Evolutionary conservation across 2,329 filamentous ascomycete genomes (phyloP), one percentile per base, ranked within the genome.

Genomic region (Trichoderma harzianum): DNA sequence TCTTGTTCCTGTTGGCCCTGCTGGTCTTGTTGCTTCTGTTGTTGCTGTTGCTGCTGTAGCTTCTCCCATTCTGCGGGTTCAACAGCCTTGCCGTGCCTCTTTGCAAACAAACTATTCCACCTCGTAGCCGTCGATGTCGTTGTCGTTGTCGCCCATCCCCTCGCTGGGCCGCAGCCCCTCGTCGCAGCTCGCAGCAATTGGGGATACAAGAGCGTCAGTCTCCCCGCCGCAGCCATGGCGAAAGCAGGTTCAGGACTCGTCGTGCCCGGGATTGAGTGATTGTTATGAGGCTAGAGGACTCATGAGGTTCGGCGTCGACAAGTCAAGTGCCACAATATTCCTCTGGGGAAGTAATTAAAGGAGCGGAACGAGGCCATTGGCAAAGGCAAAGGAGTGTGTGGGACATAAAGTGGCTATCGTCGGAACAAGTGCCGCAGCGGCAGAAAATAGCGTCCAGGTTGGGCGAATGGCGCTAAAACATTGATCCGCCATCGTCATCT

Each of bases 121-220:
- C 83, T 80, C 69, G 74, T 77, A 60, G n/a, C 18, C 47, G 62
- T 43, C 53, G 43, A 36, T 14, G 43, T 69, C 21, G 63, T 51
- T 10, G 43, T 62, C 28, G 63, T 43, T 32, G 63, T 69, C 39
- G 62, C 53, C 62, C 73, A 68, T 73, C 39, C 61, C 66, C 18
- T 12, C 14, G 67, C 39, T 28, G 71, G 67, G 60, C 57, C 32
- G 63, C 61, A 43, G 69, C 68, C 67, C 66, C 71, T 72, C 71
- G 71, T 74, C 30, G 84, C 74, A 18, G 86, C 84, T 69, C 90
- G 88, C 80, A 91, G 88, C 69, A 93, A 81, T 75, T 90, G 89
- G 60, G 91, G 90, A 75, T 92, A 93, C 21, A 93, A 84, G 77
- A 93, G 93, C 18, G 88, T 88, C 72, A 93, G 83, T 77, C 91